Evolutionary conservation across 306 rosid genomes (phyloP), one percentile per base, ranked within the genome.

Genomic region (Pterocarpus macrocarpus): DNA sequence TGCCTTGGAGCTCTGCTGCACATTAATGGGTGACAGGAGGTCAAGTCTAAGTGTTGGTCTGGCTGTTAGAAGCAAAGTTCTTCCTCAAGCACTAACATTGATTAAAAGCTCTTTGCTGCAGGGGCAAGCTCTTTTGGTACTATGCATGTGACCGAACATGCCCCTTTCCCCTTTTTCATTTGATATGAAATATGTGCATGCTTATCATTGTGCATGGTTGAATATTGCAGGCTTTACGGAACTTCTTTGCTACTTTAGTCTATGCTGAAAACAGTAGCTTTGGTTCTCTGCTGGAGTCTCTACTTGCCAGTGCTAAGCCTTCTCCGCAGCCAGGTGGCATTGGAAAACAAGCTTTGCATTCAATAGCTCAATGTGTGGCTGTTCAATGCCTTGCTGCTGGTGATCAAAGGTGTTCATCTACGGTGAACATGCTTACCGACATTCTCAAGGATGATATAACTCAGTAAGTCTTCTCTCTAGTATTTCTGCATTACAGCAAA

Each of bases 371-470:
- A 83, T 94, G 99, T 61, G 98, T 96, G 63, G 98, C 97, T 73
- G 99, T 96, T 76, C 90, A 94, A 69, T 92, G 99, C 86, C 98
- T 96, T 86, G 97, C 98, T 50, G 98, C 99, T 53, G 98, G 98
- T 85, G 97, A 91, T 85, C 84, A 88, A 67, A 90, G 91, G 83
- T 96, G 94, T 82, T 90, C 95, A 65, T 86, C 97, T 65, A 96
- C 99, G 9, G 99, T 96, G 59, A 83, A 83, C 78, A 93, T 96
- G 99, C 99, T 96, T 41, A 90, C 98, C 2, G 89, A 90, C 89
- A 96, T 96, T 67, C 98, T 96, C 71, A 93, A 85, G 83, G 94
- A 88, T 72, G 97, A 90, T 85, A 81, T 64, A 93, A 94, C 81
- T 92, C 99, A 6, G 99, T 96, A 86, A 79, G 90, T 69, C 35